Evolutionary conservation across 2,329 filamentous ascomycete species (phyloP).

Genomic region (Dactylonectria macrodidyma): DNA sequence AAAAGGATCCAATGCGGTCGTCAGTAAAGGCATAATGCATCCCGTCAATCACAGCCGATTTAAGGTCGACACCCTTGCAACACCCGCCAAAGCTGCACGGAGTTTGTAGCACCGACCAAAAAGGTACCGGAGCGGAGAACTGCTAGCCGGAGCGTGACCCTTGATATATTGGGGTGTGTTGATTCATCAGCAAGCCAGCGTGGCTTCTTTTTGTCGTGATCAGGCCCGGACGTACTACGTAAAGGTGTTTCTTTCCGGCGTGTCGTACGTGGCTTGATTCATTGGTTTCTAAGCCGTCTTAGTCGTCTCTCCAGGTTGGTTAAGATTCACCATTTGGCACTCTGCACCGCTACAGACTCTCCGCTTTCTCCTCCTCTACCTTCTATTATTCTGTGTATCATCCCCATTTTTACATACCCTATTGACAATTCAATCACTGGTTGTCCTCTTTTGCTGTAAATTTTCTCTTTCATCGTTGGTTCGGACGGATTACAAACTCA

Average conservation of each 20-base stretch:
- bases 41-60: not conserved
- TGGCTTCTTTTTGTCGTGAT: constrained; percentile 41
- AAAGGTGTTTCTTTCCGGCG: not conserved
- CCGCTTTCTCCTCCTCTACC: not conserved
- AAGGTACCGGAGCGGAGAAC: no score
- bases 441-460: not conserved
- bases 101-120: no score
- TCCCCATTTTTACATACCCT: not conserved
- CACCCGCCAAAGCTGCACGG: no score
- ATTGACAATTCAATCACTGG: no score
- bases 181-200: constrained; percentile 42
- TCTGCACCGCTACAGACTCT: not conserved
- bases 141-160: not conserved
- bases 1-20: not conserved
- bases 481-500: constrained; percentile 19
- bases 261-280: constrained; percentile 26
- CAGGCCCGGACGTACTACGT: not conserved
- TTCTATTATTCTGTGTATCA: not conserved
- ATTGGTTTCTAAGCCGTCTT: constrained; percentile 17
- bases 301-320: constrained; percentile 1
- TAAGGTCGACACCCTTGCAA: no score
- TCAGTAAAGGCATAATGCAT: not conserved
- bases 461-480: not conserved
- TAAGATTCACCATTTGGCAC: not conserved
- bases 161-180: not conserved